A percentile compares a stretch with the other conserved stretches of the same genome.
Evolutionary conservation across 257 asterid species (phyloP).

Genomic region (Anisodus acutangulus): DNA sequence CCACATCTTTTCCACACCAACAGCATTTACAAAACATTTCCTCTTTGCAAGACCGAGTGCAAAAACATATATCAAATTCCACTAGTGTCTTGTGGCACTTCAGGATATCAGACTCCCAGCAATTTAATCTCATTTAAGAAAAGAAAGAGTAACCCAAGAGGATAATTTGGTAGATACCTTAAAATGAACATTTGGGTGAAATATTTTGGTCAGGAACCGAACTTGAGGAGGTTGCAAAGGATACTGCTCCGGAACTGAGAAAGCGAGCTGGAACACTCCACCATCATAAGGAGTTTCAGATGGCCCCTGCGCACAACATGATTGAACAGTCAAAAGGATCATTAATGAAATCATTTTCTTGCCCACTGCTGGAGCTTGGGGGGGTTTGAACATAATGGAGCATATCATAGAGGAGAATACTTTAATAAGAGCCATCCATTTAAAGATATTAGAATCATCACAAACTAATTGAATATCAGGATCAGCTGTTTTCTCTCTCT

Average conservation of each 20-base stretch:
- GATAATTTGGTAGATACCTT: constrained; percentile 57
- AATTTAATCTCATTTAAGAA: neutral
- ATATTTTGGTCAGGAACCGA: constrained; percentile 93
- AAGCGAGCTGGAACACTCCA: constrained; percentile 96
- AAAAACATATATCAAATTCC: neutral
- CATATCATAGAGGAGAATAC: constrained; percentile 39
- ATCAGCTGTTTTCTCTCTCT: constrained; percentile 87
- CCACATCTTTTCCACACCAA: neutral
- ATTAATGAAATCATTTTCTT: neutral
- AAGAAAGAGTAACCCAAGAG: neutral
- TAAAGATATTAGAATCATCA: constrained; percentile 90
- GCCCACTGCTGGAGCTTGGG: neutral
- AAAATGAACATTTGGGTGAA: constrained; percentile 98
- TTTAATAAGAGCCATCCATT: constrained; percentile 97
- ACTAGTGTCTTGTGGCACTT: neutral
- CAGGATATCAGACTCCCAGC: neutral
- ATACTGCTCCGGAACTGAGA: constrained; percentile 98
- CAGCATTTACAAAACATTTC: neutral
- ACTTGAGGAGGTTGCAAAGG: constrained; percentile 99
- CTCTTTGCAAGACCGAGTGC: neutral
- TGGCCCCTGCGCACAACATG: constrained; percentile 70
- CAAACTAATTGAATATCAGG: constrained; percentile 96
- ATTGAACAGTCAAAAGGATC: constrained; percentile 30
- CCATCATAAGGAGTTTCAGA: constrained; percentile 97
- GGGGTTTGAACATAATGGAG: neutral